Evolutionary conservation across 2,329 filamentous ascomycete genomes (phyloP).

Genomic region (Remersonia thermophila): DNA sequence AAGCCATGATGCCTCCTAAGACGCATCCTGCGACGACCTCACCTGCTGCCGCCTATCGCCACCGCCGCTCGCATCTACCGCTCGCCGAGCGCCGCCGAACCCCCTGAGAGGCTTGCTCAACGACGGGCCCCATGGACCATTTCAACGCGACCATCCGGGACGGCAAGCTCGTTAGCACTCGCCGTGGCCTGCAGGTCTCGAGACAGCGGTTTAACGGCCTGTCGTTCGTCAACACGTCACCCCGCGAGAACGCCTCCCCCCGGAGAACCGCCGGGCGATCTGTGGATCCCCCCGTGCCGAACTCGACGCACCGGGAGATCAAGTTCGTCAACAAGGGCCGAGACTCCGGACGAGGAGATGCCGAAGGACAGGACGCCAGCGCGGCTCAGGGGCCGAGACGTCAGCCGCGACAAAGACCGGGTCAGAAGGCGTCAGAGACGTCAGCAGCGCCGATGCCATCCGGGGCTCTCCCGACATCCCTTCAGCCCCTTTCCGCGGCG

Average conservation of each 20-base stretch:
- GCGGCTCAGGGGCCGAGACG: not conserved
- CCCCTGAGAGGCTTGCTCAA: too few species aligned
- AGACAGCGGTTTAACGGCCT: constrained; percentile 28
- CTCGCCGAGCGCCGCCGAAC: too few species aligned
- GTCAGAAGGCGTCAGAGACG: too few species aligned
- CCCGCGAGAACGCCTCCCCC: constrained; percentile 6
- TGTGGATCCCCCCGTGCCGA: not conserved
- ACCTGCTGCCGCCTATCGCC: too few species aligned
- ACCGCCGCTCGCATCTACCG: too few species aligned
- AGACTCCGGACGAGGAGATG: not conserved
- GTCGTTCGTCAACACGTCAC: constrained; percentile 27
- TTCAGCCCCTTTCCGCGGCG: not conserved
- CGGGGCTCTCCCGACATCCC: not conserved
- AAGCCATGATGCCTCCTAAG: too few species aligned
- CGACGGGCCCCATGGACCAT: constrained; percentile 23
- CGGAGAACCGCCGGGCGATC: not conserved
- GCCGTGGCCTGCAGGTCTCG: constrained; percentile 28
- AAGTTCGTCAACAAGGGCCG: not conserved
- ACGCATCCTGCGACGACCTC: too few species aligned
- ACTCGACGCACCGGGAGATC: not conserved
- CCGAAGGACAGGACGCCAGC: not conserved
- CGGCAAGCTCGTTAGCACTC: constrained; percentile 26
- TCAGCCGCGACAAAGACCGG: too few species aligned
- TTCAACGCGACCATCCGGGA: constrained; percentile 27
- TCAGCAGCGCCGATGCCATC: too few species aligned